A percentile compares a stretch with the other conserved stretches of the same genome.
phyloP scores from a whole-genome alignment of 2,329 filamentous ascomycete species.

The Fusarium protoensiforme region DNA sequence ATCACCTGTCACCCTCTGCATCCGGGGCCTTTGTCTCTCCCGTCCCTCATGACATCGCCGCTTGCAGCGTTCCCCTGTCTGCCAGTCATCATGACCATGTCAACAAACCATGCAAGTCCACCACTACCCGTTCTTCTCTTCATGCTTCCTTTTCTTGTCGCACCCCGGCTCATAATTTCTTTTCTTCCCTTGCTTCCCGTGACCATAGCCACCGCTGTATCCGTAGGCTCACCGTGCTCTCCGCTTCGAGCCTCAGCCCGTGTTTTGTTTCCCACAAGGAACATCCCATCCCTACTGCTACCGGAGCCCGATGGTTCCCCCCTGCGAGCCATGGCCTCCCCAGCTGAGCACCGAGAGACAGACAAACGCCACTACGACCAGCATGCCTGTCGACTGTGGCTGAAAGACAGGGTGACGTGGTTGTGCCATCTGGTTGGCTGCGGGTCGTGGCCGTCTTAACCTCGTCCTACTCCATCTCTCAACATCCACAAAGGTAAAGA shows the following conservation, averaged over 20 bases:
- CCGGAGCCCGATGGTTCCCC: neutral
- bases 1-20: neutral
- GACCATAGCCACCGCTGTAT: neutral
- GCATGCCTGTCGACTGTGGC: slow-evolving; percentile 6
- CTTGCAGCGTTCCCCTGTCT: slow-evolving; percentile 33
- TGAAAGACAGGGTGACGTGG: neutral
- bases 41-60: slow-evolving; percentile 19
- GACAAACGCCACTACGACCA: neutral
- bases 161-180: neutral
- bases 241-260: neutral
- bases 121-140: neutral
- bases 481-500: neutral
- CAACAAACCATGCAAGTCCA: slow-evolving; percentile 22
- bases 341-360: slow-evolving; percentile 4
- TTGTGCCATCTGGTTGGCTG: neutral
- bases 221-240: slow-evolving; percentile 4
- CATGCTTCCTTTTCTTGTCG: neutral
- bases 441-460: neutral
- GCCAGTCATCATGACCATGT: slow-evolving; percentile 29
- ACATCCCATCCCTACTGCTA: neutral
- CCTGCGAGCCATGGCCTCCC: neutral
- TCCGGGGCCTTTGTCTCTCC: slow-evolving; percentile 17
- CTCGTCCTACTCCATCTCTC: neutral
- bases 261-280: neutral
- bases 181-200: neutral